These are phyloP conservation scores for Omphalotus guepiniiformis DNA, from an alignment of 768 basidiomycete species.

Conservation along the genomic window DNA sequence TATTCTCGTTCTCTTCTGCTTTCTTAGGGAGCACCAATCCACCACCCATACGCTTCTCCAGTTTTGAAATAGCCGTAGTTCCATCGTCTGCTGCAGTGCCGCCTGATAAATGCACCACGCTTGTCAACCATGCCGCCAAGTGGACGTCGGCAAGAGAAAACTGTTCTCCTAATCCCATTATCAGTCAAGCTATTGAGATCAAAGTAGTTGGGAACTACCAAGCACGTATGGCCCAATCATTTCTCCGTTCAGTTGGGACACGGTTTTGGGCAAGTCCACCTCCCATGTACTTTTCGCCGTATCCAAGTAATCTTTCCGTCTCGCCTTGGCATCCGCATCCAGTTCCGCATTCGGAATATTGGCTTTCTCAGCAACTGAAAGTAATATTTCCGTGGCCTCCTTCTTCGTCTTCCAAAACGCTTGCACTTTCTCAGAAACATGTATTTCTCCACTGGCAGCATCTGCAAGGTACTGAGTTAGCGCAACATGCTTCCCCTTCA, in stretches of 20 bases:
- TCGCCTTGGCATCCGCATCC: conserved; percentile 31
- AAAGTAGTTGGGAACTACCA: conserved; percentile 32
- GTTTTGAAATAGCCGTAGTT: conserved; percentile 39
- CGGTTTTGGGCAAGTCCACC: conserved; percentile 36
- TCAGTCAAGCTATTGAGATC: too few species aligned
- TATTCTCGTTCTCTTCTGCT: conserved; percentile 34
- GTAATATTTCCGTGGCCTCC: conserved; percentile 35
- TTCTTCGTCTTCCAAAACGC: conserved; percentile 59
- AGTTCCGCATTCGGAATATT: conserved; percentile 36
- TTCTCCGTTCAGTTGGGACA: conserved; percentile 49
- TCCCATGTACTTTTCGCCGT: conserved; percentile 53
- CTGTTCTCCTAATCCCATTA: conserved; percentile 60
- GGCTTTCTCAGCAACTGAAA: conserved; percentile 44
- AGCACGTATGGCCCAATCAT: conserved; percentile 61
- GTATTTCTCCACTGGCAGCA: conserved; percentile 41
- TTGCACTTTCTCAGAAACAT: conserved; percentile 59
- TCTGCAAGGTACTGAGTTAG: conserved; percentile 49
- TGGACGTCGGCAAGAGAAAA: conserved; percentile 79
- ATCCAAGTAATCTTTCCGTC: conserved; percentile 47
- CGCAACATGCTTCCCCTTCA: conserved; percentile 46
- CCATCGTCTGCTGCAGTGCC: conserved; percentile 50
- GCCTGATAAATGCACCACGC: conserved; percentile 54
- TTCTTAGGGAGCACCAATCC: conserved; percentile 23
- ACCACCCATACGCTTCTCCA: conserved; percentile 49
- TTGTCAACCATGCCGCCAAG: conserved; percentile 69